A percentile compares a stretch with the other conserved stretches of the same genome.
phyloP scores from a whole-genome alignment of 2,329 filamentous ascomycete genomes.

The Epichloe coenophiala region DNA sequence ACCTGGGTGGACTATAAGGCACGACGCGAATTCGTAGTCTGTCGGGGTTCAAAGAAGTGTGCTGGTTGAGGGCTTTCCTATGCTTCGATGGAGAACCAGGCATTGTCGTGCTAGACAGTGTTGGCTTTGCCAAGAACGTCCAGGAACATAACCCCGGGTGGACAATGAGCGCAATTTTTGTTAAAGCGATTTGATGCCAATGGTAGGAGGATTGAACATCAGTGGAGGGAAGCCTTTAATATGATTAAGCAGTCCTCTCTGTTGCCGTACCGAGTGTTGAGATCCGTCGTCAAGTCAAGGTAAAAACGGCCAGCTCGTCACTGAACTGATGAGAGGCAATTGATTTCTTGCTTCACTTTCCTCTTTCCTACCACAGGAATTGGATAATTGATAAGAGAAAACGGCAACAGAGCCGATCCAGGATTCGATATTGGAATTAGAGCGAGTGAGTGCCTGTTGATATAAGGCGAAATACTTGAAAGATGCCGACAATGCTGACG shows the following conservation, averaged over 20 bases:
- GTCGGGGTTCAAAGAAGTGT: conserved; percentile 8
- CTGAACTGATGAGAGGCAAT: no score
- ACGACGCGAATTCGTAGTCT: conserved; percentile 24
- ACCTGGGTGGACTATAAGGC: conserved; percentile 24
- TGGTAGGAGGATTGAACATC: neutral
- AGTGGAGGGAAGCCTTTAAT: neutral
- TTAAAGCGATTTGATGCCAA: neutral
- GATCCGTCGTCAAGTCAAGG: neutral
- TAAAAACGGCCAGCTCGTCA: no score
- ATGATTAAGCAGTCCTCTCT: neutral
- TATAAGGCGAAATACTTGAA: neutral
- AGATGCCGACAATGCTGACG: no score
- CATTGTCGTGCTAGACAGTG: conserved; percentile 2
- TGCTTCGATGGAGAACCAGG: neutral
- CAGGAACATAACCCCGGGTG: conserved; percentile 1
- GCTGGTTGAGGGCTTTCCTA: neutral
- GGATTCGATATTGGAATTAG: no score
- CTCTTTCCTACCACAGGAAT: no score
- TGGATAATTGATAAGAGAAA: no score
- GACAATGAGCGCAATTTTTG: neutral
- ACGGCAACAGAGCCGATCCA: no score
- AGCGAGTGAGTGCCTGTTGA: neutral
- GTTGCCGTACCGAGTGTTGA: neutral
- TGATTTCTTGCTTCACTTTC: no score
- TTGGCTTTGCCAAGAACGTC: neutral